Evolutionary conservation across 768 basidiomycete genomes (phyloP).

Genomic region (Pulveroboletus sp.): DNA sequence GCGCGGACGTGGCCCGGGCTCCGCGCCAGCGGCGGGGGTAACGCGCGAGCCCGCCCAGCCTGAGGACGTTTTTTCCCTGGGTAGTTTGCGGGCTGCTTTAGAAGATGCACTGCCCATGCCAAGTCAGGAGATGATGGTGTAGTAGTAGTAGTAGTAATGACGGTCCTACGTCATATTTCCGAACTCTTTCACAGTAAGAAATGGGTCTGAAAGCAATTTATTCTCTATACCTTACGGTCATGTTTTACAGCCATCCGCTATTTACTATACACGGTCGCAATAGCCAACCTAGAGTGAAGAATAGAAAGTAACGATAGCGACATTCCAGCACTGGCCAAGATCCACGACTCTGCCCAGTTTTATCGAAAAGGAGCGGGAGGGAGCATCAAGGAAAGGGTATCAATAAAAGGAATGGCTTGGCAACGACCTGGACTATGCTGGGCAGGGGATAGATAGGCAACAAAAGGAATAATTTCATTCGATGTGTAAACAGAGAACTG

Average conservation of each 20-base stretch:
- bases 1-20: conserved; percentile 9
- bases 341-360: conserved; percentile 22
- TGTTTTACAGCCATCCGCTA: conserved; percentile 38
- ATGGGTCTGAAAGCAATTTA: conserved; percentile 15
- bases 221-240: conserved; percentile 34
- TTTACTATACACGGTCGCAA: conserved; percentile 37
- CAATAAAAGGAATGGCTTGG: conserved; percentile 26
- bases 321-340: conserved; percentile 31
- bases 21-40: conserved; percentile 15
- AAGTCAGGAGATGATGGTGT: not conserved
- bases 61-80: conserved; percentile 43
- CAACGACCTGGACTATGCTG: conserved; percentile 24
- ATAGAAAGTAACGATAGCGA: conserved; percentile 30
- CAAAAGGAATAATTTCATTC: conserved; percentile 33
- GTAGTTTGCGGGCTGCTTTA: conserved; percentile 54
- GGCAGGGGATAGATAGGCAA: conserved; percentile 31
- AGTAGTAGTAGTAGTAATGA: not conserved
- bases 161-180: no score
- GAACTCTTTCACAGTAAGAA: no score
- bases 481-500: conserved; percentile 31
- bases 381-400: conserved; percentile 26
- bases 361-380: conserved; percentile 24
- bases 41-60: conserved; percentile 49
- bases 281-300: conserved; percentile 30
- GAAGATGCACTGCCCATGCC: conserved; percentile 62